Conservation (phyloP, 1,139 yeast species). For the Suhomyces yuchorum region DNA sequence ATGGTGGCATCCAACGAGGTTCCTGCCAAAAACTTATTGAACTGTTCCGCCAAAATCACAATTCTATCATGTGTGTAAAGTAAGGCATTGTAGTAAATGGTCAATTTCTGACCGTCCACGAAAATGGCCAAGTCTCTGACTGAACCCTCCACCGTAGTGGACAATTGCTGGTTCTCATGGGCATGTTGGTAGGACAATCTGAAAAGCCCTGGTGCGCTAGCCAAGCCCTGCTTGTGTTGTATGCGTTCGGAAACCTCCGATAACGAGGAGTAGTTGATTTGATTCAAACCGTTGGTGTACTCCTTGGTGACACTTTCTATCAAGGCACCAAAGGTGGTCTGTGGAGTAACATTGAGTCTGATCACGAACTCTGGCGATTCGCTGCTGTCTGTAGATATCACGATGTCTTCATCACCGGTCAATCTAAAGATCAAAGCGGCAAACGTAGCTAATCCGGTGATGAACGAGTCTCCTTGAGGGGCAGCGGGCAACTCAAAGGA, state of each 20-base stretch:
- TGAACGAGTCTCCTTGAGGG: conserved; percentile 34
- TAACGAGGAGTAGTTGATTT: conserved; percentile 49
- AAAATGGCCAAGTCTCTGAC: conserved; percentile 66
- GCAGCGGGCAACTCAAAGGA: conserved; percentile 34
- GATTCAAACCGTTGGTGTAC: conserved; percentile 39
- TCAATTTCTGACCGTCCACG: conserved; percentile 30
- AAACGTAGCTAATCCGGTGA: conserved; percentile 66
- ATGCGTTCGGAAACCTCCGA: conserved; percentile 58
- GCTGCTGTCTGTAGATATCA: conserved; percentile 67
- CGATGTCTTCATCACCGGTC: conserved; percentile 93
- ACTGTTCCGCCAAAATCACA: conserved; percentile 70
- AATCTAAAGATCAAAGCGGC: conserved; percentile 73
- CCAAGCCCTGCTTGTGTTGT: conserved; percentile 51
- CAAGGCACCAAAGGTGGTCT: conserved; percentile 55
- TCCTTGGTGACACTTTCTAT: conserved; percentile 45
- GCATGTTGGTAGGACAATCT: conserved; percentile 62
- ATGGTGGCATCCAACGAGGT: conserved; percentile 46
- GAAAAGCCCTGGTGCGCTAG: conserved; percentile 64
- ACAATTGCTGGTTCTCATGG: conserved; percentile 43
- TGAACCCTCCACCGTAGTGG: conserved; percentile 54
- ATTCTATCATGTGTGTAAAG: conserved; percentile 74
- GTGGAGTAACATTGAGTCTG: conserved; percentile 60
- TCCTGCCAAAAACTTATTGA: conserved; percentile 51
- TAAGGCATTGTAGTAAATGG: conserved; percentile 71
- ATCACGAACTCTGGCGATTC: conserved; percentile 54